phyloP scores from a whole-genome alignment of 1,284 basidiomycete species.

The Blastosporella zonata region DNA sequence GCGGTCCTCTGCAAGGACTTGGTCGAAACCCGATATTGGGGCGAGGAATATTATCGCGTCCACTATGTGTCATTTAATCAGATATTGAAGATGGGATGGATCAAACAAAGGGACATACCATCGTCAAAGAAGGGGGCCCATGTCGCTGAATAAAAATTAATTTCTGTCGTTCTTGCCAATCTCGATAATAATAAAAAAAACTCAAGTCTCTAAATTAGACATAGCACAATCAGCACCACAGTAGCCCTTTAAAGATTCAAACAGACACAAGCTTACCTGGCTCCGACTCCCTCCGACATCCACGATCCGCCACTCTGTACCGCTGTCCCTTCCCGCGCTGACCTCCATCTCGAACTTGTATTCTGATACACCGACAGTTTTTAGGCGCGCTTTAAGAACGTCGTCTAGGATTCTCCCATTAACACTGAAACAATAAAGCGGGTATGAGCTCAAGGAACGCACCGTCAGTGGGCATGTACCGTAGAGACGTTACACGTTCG shows the following conservation, averaged over 20 bases:
- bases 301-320: slow-evolving; percentile 76
- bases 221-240: neutral
- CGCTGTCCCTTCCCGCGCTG: slow-evolving; percentile 59
- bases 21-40: slow-evolving; percentile 77
- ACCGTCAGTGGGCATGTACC: slow-evolving; percentile 70
- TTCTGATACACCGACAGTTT: slow-evolving; percentile 75
- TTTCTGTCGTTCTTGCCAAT: neutral
- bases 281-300: slow-evolving; percentile 77
- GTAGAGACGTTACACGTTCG: slow-evolving; percentile 57
- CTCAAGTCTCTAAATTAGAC: slow-evolving; percentile 35
- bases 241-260: neutral
- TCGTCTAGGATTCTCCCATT: slow-evolving; percentile 45
- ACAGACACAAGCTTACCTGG: slow-evolving; percentile 46
- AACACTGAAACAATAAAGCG: slow-evolving; percentile 6
- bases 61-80: slow-evolving; percentile 33
- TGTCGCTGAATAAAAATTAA: slow-evolving; percentile 34
- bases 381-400: slow-evolving; percentile 68
- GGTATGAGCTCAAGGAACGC: slow-evolving; percentile 34
- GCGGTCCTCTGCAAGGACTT: slow-evolving; percentile 67
- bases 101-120: slow-evolving; percentile 38
- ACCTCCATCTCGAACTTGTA: slow-evolving; percentile 79
- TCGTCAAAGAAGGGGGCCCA: slow-evolving; percentile 79
- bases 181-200: slow-evolving; percentile 10
- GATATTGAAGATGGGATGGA: neutral
- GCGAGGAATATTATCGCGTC: slow-evolving; percentile 80